Evolutionary conservation across 768 basidiomycete species (phyloP).

Genomic region (Boletus tylopilopsis): DNA sequence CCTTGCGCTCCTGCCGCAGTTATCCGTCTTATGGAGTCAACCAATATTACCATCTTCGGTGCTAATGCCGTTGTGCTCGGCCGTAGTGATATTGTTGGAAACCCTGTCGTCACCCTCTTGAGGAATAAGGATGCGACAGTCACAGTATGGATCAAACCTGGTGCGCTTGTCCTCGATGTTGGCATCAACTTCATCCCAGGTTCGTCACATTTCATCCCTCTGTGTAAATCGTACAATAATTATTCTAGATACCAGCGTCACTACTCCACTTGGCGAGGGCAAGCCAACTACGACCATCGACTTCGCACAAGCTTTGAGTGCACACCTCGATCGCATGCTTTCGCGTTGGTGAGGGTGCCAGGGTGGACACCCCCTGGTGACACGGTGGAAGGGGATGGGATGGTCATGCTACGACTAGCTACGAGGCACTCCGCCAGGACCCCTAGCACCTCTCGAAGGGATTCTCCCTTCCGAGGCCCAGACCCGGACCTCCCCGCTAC

Average conservation of each 20-base stretch:
- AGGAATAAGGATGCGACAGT: constrained; percentile 91
- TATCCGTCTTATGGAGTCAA: constrained; percentile 84
- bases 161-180: constrained; percentile 94
- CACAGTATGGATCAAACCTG: constrained; percentile 99
- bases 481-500: constrained; percentile 99
- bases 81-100: constrained; percentile 97
- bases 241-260: constrained; percentile 72
- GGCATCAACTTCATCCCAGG: constrained; percentile 96
- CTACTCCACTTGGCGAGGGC: constrained; percentile 95
- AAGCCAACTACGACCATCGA: constrained; percentile 99
- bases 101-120: constrained; percentile 88
- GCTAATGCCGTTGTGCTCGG: constrained; percentile 89
- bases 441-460: no score
- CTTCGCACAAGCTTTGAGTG: constrained; percentile 92
- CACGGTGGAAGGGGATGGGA: no score
- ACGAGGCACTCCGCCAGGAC: no score
- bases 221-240: neutral
- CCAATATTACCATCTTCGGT: constrained; percentile 74
- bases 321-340: constrained; percentile 90
- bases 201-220: constrained; percentile 23
- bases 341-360: constrained; percentile 99
- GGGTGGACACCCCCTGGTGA: no score
- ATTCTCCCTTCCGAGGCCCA: no score
- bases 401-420: no score
- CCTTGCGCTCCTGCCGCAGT: constrained; percentile 96